phyloP scores from a whole-genome alignment of 306 rosid species.

The apple (Malus domestica) region DNA sequence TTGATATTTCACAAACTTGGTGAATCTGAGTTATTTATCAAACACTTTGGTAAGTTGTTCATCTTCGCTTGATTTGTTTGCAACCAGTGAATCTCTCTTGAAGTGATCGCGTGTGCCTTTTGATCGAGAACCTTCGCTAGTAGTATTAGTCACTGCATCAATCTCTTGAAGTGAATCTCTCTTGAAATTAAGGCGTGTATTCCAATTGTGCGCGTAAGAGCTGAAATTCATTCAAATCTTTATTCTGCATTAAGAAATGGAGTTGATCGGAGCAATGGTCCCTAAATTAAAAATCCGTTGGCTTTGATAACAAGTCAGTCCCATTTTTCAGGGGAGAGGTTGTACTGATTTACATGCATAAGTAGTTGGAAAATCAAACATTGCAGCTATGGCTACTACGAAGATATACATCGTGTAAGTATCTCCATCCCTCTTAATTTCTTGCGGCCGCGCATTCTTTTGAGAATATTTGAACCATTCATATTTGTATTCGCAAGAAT shows the following conservation, averaged over 20 bases:
- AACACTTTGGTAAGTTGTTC: too few species aligned
- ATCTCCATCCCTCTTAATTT: neutral
- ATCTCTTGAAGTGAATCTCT: too few species aligned
- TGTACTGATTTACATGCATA: neutral
- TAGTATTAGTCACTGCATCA: neutral
- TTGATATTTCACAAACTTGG: too few species aligned
- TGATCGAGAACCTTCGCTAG: neutral
- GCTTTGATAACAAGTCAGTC: neutral
- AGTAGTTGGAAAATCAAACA: conserved; percentile 13
- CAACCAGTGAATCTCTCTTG: too few species aligned
- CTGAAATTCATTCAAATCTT: neutral
- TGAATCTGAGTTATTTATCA: too few species aligned
- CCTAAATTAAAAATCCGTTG: too few species aligned
- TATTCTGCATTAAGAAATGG: too few species aligned
- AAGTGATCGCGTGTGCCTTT: too few species aligned
- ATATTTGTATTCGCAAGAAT: neutral
- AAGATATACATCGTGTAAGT: conserved; percentile 75
- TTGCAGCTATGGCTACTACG: conserved; percentile 47
- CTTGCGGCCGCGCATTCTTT: neutral
- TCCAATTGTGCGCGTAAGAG: neutral
- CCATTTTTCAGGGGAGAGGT: neutral
- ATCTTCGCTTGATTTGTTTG: too few species aligned
- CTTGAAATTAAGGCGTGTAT: too few species aligned
- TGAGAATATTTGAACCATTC: neutral
- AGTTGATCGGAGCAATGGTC: too few species aligned